Evolutionary conservation across 768 basidiomycete genomes (phyloP).

Genomic region (Brasilioporus rufonigricans): DNA sequence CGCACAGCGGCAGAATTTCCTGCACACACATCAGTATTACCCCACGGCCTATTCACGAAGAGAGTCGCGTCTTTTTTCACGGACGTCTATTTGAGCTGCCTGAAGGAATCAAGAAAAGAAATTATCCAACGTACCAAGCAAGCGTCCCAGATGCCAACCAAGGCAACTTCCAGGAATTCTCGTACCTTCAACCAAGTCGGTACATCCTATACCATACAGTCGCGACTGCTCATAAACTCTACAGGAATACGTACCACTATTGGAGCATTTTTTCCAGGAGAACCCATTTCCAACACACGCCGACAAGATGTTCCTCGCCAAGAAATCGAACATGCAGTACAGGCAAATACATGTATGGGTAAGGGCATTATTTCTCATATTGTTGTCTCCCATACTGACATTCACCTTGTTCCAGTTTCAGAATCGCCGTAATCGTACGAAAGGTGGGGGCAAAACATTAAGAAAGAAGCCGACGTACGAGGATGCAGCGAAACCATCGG

Average conservation of each 20-base stretch:
- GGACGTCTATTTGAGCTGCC: neutral
- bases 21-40: rapidly evolving
- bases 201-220: too few species aligned
- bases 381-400: neutral
- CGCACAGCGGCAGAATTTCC: neutral
- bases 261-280: conserved; percentile 13
- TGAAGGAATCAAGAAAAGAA: conserved; percentile 1
- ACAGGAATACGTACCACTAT: conserved; percentile 4
- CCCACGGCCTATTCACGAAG: rapidly evolving
- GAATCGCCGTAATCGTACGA: conserved; percentile 12
- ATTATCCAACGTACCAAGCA: neutral
- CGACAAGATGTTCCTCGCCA: conserved; percentile 13
- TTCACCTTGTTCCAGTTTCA: conserved; percentile 6
- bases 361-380: neutral
- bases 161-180: neutral
- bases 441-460: neutral
- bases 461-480: neutral
- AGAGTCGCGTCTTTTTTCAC: neutral
- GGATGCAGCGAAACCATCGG: neutral
- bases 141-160: rapidly evolving
- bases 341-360: conserved; percentile 21
- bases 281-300: conserved; percentile 12
- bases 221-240: rapidly evolving
- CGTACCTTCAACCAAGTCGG: too few species aligned
- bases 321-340: conserved; percentile 8